Evolutionary conservation across 179 eudicot genomes (phyloP), one percentile per base, ranked within the genome.

Genomic region (Amaranthus tricolor): DNA sequence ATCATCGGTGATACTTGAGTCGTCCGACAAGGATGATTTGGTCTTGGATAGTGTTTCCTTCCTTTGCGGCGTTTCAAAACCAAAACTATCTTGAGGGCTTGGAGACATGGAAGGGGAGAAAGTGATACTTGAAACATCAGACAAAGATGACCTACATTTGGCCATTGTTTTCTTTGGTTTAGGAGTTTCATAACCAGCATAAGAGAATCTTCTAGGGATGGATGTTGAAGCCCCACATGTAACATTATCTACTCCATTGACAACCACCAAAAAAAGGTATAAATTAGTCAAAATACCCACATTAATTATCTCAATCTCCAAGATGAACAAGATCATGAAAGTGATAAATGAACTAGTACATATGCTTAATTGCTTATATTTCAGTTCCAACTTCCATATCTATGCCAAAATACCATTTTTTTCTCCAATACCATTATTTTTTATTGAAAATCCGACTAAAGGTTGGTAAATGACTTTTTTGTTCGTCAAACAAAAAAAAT

Each of bases 101-200:
- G 79, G 24, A 59, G 77, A 72, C 58, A 57, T 66, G 40, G 80
- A 68, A 24, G 77, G 77, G 19, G 81, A 70, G 58, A 54, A 19
- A 6, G 64, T 60, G 6, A 74, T 51, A 63, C 51, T 3, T 24
- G 76, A 75, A 15, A 52, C 76, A 73, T 79, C 82, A 49, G 90
- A 86, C 75, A 84, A 62, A 21, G 86, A 71, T 59, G 84, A 79
- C 78, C 84, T 79, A 61, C 82, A 85, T 75, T 76, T 80, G 49
- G 75, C 64, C 67, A 77, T 56, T n/a, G 74, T 75, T 83, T 85
- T 86, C 86, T 82, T 88, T 11, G 78, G 77, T 70, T 89, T 78
- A 43, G 86, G 83, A 63, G 89, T 74, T 71, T 77, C 86, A 60
- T 75, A 48, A 51, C 70, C 75, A 44, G 71, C 84, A 68, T 74